Conservation (phyloP, 495 filamentous ascomycete species). For the Filosporella fistucella region DNA sequence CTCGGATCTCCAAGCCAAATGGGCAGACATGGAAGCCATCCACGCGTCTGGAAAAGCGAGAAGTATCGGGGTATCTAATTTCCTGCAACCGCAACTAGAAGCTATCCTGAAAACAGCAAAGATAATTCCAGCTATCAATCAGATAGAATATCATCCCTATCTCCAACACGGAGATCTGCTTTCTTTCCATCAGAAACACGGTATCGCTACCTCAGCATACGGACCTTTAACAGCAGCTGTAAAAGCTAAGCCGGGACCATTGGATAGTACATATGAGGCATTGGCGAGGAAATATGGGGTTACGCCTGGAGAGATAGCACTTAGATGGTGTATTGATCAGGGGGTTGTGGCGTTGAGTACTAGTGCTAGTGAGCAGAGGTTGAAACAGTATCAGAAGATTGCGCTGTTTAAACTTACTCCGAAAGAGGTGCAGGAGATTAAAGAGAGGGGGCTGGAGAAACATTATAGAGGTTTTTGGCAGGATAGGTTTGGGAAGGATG, state of each 20-base stretch:
- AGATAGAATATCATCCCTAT: slow-evolving; percentile 88
- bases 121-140: slow-evolving; percentile 67
- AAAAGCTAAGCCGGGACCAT: slow-evolving; percentile 62
- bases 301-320: slow-evolving; percentile 57
- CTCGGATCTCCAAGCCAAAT: slow-evolving; percentile 60
- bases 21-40: slow-evolving; percentile 75
- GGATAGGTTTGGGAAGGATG: slow-evolving; percentile 53
- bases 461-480: slow-evolving; percentile 68
- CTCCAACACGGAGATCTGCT: slow-evolving; percentile 71
- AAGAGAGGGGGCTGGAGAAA: slow-evolving; percentile 54
- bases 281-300: slow-evolving; percentile 79
- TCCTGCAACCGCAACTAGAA: slow-evolving; percentile 62
- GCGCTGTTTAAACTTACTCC: slow-evolving; percentile 66
- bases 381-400: slow-evolving; percentile 57
- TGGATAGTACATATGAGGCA: slow-evolving; percentile 53
- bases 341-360: slow-evolving; percentile 76
- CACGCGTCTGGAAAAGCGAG: slow-evolving; percentile 64
- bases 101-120: slow-evolving; percentile 61
- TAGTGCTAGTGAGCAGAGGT: slow-evolving; percentile 63
- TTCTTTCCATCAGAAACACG: slow-evolving; percentile 56
- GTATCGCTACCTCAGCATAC: slow-evolving; percentile 70
- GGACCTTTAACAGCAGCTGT: slow-evolving; percentile 60
- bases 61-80: slow-evolving; percentile 86
- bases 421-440: slow-evolving; percentile 65
- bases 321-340: slow-evolving; percentile 80